phyloP scores from a whole-genome alignment of 768 basidiomycete genomes.

The Fibroporia radiculosa region DNA sequence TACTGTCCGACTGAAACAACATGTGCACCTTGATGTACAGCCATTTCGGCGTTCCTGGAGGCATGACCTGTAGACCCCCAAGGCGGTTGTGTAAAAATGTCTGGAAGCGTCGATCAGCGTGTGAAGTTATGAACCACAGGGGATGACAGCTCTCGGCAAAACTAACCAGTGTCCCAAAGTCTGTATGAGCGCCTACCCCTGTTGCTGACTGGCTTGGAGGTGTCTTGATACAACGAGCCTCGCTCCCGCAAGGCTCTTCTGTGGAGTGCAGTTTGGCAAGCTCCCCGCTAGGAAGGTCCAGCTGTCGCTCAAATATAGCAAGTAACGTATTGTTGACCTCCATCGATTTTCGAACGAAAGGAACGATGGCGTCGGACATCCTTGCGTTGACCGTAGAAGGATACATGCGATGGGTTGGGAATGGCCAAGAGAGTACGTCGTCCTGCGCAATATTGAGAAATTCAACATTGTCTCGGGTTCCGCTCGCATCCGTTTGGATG shows the following conservation, averaged over 20 bases:
- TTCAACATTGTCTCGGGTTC: conserved; percentile 48
- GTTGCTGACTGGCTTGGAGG: conserved; percentile 25
- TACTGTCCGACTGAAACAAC: background rate
- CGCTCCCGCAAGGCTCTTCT: conserved; percentile 47
- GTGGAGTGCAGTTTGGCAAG: conserved; percentile 35
- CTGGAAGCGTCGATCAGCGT: conserved; percentile 10
- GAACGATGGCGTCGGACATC: conserved; percentile 42
- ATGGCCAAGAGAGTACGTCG: conserved; percentile 56
- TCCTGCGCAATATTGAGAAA: conserved; percentile 66
- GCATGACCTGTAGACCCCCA: conserved; percentile 37
- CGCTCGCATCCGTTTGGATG: conserved; percentile 53
- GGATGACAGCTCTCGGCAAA: background rate
- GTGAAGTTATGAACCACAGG: too few relatives aligned
- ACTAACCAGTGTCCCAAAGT: conserved; percentile 64
- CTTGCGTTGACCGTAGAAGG: conserved; percentile 41
- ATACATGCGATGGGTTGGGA: conserved; percentile 45
- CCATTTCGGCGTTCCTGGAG: conserved; percentile 31
- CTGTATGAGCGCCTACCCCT: conserved; percentile 59
- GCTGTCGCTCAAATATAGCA: conserved; percentile 46
- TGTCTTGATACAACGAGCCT: conserved; percentile 46
- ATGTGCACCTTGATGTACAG: conserved; percentile 30
- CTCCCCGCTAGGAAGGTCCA: conserved; percentile 44
- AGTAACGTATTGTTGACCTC: conserved; percentile 47
- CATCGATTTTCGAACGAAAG: conserved; percentile 52
- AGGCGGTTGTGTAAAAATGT: conserved; percentile 36